Evolutionary conservation across 2,329 filamentous ascomycete genomes (phyloP).

Genomic region (Graphilbum fragrans): DNA sequence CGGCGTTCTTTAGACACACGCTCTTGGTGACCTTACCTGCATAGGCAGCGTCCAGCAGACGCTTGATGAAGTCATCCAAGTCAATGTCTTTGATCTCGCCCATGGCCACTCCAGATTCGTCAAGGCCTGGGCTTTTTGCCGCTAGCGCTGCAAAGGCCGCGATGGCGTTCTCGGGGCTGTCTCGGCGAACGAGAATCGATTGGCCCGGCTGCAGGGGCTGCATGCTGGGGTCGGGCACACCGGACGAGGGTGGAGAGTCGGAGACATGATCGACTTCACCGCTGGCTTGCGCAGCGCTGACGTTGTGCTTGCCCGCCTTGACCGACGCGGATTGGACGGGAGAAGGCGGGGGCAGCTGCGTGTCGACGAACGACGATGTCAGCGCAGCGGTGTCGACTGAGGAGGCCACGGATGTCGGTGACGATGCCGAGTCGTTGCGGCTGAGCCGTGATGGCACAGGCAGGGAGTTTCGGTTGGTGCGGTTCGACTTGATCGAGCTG

Average conservation of each 20-base stretch:
- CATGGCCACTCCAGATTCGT: slow-evolving; percentile 55
- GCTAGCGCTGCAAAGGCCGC: slow-evolving; percentile 9
- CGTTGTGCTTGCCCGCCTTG: slow-evolving; percentile 62
- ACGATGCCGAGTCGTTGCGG: slow-evolving; percentile 29
- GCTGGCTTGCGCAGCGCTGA: slow-evolving; percentile 67
- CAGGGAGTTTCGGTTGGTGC: slow-evolving; percentile 40
- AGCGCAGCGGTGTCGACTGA: slow-evolving; percentile 28
- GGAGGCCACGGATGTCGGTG: slow-evolving; percentile 23
- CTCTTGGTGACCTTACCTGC: slow-evolving; percentile 96
- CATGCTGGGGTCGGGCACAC: slow-evolving; percentile 33
- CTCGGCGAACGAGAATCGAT: slow-evolving; percentile 78
- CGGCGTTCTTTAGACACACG: slow-evolving; percentile 92
- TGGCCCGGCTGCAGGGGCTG: slow-evolving; percentile 62
- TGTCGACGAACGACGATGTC: slow-evolving; percentile 26
- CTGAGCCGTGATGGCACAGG: slow-evolving; percentile 24
- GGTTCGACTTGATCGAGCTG: slow-evolving; percentile 60
- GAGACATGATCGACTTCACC: slow-evolving; percentile 94
- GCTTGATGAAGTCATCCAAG: slow-evolving; percentile 92
- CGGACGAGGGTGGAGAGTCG: slow-evolving; percentile 69
- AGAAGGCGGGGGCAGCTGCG: slow-evolving; percentile 58
- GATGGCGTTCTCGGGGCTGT: slow-evolving; percentile 46
- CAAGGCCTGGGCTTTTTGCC: slow-evolving; percentile 12
- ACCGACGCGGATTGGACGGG: slow-evolving; percentile 69
- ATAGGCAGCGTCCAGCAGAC: slow-evolving; percentile 87
- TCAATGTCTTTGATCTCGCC: slow-evolving; percentile 86